Base-by-base conservation (phyloP, 805 yeast species). In the Diddensiella santjacobensis region DNA sequence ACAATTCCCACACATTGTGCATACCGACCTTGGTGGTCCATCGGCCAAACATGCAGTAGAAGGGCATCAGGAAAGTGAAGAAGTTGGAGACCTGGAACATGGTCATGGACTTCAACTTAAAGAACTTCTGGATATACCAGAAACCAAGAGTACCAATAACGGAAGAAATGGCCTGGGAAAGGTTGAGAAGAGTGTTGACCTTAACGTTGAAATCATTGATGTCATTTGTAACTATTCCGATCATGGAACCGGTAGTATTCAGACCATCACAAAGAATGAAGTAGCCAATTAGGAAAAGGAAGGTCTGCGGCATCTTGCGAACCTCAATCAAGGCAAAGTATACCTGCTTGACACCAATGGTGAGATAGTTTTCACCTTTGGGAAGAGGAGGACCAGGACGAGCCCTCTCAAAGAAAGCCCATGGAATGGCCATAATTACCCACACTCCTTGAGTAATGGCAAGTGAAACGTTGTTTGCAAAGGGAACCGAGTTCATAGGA, bases 1-100 rank as follows among this genome's bases (percentile, higher is more conserved):
- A 51, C 38, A 51, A 37, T 30, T 51, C 54, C 54, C 54, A 51
- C 10, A 44, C 43, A 30, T 51, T 48, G 47, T 51, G 51, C 43
- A 48, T 44, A 3, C 54, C 54, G 13, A 42, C 47, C 17, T 42
- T 47, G 26, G 38, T 41, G 26, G 54, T 51, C 49, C 51, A 48
- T 22, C 48, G 24, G 4, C 54, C 54, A 23, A 51, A 42, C 47
- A 48, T 47, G 44, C 52, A 49, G 42, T 51, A 51, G 38, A 51
- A 40, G 2, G 54, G 54, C 51, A 48, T 48, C 18, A 45, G 15
- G 24, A 51, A 40, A 11, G 51, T 47, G 47, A 51, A 44, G 35
- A 48, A 48, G 41, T 48, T 44, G 42, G 51, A 44, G 22, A 45
- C 26, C 49, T 44, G 49, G 44, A 51, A 51, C 54, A 51, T 51